These are phyloP conservation scores for Heliocybe sulcata DNA, from an alignment of 1,284 basidiomycete genomes.

Conservation along the genomic window DNA sequence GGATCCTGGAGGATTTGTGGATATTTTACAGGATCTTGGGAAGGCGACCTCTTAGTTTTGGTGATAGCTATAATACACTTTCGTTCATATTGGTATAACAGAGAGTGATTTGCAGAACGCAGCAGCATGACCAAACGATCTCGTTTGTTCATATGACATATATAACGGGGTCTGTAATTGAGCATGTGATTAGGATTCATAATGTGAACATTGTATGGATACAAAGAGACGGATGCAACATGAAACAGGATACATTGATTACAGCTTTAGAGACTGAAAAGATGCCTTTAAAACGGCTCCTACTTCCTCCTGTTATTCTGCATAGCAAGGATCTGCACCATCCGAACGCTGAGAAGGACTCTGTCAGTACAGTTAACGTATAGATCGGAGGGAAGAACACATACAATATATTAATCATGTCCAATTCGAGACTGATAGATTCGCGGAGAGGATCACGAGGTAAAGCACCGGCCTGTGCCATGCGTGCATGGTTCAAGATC, in stretches of 20 bases:
- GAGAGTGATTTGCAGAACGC: too few species aligned
- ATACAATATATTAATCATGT: conserved; percentile 85
- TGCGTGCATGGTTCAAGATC: conserved; percentile 71
- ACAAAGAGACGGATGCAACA: not conserved
- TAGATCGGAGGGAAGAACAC: conserved; percentile 15
- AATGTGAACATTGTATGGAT: not conserved
- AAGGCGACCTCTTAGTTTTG: conserved; percentile 19
- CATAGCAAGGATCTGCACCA: conserved; percentile 79
- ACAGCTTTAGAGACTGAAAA: not conserved
- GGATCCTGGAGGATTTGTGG: conserved; percentile 82
- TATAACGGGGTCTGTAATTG: too few species aligned
- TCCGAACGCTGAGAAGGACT: conserved; percentile 48
- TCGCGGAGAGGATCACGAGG: conserved; percentile 75
- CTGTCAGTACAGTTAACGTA: not conserved
- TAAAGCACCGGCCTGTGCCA: conserved; percentile 64
- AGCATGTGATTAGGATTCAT: not conserved
- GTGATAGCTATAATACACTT: not conserved
- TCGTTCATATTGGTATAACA: too few species aligned
- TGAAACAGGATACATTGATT: not conserved
- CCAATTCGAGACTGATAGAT: conserved; percentile 73
- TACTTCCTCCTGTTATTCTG: conserved; percentile 45
- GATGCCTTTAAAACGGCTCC: not conserved
- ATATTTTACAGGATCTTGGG: conserved; percentile 58
- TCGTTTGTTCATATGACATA: too few species aligned
- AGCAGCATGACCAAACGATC: too few species aligned